These are phyloP conservation scores for Conticribra weissflogii DNA, from an alignment of 108 stramenopile genomes.

Conservation along the genomic window DNA sequence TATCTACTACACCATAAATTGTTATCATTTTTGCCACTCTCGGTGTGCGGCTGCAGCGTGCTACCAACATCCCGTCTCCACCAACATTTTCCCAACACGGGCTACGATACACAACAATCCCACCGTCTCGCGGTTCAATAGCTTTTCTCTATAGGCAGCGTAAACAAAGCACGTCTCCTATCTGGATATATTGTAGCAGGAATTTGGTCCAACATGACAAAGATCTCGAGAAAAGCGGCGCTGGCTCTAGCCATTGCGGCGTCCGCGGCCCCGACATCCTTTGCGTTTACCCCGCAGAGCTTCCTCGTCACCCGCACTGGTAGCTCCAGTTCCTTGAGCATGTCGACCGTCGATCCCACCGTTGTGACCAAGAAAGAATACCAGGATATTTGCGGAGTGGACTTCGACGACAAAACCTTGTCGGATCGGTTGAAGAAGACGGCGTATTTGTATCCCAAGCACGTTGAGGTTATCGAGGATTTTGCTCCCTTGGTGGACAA, in stretches of 20 bases:
- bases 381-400: constrained; percentile 80
- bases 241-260: not conserved
- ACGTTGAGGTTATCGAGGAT: constrained; percentile 91
- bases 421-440: constrained; percentile 62
- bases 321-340: not conserved
- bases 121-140: no score
- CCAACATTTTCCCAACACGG: no score
- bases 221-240: not conserved
- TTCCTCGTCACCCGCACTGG: not conserved
- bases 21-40: no score
- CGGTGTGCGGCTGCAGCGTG: no score
- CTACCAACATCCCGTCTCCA: no score
- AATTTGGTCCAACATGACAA: constrained; percentile 1
- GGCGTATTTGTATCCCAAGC: constrained; percentile 84
- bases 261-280: not conserved
- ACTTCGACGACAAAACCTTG: constrained; percentile 60
- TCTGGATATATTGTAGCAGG: no score
- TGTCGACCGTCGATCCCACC: constrained; percentile 67
- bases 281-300: not conserved
- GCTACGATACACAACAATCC: no score
- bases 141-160: no score
- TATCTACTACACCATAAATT: no score
- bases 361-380: constrained; percentile 82
- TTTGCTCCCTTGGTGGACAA: constrained; percentile 77
- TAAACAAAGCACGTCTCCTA: no score